These are phyloP conservation scores for Lithohypha guttulata DNA, from an alignment of 2,329 filamentous ascomycete species.

Conservation along the genomic window DNA sequence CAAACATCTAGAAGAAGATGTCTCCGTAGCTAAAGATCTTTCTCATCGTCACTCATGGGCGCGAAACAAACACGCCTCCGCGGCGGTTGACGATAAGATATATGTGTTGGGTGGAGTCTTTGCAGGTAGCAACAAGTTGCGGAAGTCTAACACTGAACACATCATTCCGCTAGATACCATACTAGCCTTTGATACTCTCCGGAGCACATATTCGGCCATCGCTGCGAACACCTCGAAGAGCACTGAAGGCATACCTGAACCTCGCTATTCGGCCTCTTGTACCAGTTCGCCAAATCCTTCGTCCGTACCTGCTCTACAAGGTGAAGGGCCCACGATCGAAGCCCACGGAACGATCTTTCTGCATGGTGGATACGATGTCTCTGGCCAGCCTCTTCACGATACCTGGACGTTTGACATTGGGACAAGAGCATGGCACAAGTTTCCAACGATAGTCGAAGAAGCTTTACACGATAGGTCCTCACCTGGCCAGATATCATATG, in stretches of 20 bases:
- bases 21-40: not conserved
- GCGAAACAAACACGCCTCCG: constrained; percentile 3
- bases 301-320: constrained; percentile 6
- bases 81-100: constrained; percentile 1
- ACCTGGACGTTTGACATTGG: constrained; percentile 16
- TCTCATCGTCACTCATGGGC: constrained; percentile 5
- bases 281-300: constrained; percentile 10
- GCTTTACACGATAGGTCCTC: constrained; percentile 8
- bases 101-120: constrained; percentile 3
- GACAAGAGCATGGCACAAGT: constrained; percentile 12
- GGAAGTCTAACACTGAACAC: not conserved
- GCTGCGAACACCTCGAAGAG: constrained; percentile 8
- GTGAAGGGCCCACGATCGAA: constrained; percentile 7
- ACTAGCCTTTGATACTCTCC: constrained; percentile 11
- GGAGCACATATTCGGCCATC: constrained; percentile 9
- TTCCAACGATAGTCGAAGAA: constrained; percentile 8
- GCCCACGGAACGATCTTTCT: constrained; percentile 15
- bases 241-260: constrained; percentile 11
- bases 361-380: constrained; percentile 12
- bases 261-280: constrained; percentile 10
- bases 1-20: constrained; percentile 3
- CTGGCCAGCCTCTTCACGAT: constrained; percentile 11
- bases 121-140: not conserved
- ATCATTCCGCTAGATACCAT: constrained; percentile 1
- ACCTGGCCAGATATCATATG: constrained; percentile 6